Percentiles rank a stretch among this genome's conserved stretches.
These are phyloP conservation scores for Nakataea oryzae DNA, from an alignment of 2,329 filamentous ascomycete species.

Conservation along the genomic window DNA sequence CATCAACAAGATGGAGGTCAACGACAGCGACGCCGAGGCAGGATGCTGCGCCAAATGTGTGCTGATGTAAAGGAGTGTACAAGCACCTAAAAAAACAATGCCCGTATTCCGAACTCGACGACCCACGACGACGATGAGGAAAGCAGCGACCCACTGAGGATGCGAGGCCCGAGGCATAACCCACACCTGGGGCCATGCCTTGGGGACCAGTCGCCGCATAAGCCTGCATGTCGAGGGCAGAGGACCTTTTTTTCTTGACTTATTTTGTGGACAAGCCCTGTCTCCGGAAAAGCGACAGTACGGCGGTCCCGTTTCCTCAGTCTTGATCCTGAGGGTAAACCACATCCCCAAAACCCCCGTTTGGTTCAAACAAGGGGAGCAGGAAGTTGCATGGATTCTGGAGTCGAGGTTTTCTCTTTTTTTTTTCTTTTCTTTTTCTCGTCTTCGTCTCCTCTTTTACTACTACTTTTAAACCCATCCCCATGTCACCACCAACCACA, in stretches of 20 bases:
- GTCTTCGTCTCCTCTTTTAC: not conserved
- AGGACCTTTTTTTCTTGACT: not conserved
- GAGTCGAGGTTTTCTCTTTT: not conserved
- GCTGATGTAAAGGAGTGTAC: conserved; percentile 56
- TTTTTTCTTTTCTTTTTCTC: not conserved
- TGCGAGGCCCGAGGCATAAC: not conserved
- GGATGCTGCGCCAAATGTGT: conserved; percentile 82
- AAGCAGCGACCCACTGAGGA: not conserved
- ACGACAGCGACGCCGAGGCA: conserved; percentile 53
- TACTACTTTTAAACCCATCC: not conserved
- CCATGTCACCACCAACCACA: not conserved
- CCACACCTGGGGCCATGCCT: not conserved
- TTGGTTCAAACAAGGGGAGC: not conserved
- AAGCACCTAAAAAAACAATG: not conserved
- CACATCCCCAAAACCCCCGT: not conserved
- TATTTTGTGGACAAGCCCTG: not conserved
- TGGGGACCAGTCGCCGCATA: not conserved
- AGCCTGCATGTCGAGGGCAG: not conserved
- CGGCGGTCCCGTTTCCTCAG: not conserved
- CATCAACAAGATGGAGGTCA: conserved; percentile 68
- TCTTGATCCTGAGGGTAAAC: not conserved
- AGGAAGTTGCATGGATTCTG: conserved; percentile 4
- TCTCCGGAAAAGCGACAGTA: not conserved
- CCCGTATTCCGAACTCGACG: not conserved
- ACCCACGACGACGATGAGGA: not conserved